phyloP scores from a whole-genome alignment of 2,329 filamentous ascomycete species.

The Capronia coronata region DNA sequence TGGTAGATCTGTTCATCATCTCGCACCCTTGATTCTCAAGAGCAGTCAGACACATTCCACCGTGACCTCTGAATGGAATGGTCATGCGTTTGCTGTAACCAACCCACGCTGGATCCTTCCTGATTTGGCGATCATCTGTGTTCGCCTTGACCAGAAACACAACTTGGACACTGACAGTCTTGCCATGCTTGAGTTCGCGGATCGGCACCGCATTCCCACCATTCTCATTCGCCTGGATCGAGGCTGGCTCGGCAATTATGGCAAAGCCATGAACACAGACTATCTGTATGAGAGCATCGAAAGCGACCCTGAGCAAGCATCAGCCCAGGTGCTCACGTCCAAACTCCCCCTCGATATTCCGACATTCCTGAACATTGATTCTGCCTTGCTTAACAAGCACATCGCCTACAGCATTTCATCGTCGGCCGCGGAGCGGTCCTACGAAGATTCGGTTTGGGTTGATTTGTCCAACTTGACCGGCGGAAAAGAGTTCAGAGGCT shows the following conservation, averaged over 20 bases:
- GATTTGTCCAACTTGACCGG: neutral
- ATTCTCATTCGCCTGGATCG: conserved; percentile 42
- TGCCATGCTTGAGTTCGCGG: conserved; percentile 36
- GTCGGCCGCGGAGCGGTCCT: neutral
- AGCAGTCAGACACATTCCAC: conserved; percentile 27
- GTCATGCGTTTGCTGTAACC: conserved; percentile 35
- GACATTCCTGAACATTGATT: conserved; percentile 44
- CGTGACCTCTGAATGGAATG: conserved; percentile 36
- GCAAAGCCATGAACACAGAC: conserved; percentile 27
- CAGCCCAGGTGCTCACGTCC: conserved; percentile 16
- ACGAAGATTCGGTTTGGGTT: neutral
- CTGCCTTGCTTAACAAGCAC: conserved; percentile 43
- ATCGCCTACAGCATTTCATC: conserved; percentile 36
- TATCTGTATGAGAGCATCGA: conserved; percentile 41
- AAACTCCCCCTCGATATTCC: conserved; percentile 43
- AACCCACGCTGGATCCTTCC: conserved; percentile 40
- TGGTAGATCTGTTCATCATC: neutral
- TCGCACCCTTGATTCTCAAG: conserved; percentile 32
- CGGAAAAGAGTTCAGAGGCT: too few relatives aligned
- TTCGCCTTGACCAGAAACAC: conserved; percentile 29
- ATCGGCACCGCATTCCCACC: conserved; percentile 39
- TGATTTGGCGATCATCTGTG: conserved; percentile 43
- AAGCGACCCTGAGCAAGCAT: conserved; percentile 9
- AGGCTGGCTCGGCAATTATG: conserved; percentile 33
- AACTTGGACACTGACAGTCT: conserved; percentile 27